Evolutionary conservation across 257 asterid species (phyloP).

Genomic region (Apocynum venetum): DNA sequence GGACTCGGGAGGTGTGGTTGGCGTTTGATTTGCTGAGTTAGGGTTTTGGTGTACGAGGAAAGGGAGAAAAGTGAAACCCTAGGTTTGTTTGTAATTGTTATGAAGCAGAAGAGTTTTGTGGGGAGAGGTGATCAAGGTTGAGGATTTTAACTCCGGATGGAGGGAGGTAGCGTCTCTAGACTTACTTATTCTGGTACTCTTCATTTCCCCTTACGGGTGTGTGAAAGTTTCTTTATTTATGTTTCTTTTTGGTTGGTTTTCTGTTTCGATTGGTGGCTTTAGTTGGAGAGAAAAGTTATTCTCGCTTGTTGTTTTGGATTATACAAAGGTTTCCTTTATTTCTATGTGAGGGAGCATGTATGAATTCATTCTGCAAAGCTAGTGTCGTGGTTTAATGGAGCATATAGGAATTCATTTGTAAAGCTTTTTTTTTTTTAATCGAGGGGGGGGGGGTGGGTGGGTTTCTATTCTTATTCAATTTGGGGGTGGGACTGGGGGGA

Average conservation of each 20-base stretch:
- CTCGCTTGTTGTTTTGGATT: neutral
- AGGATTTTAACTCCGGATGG: slow-evolving; percentile 94
- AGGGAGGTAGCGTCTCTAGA: slow-evolving; percentile 98
- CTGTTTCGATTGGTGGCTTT: neutral
- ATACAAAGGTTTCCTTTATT: neutral
- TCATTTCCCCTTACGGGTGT: slow-evolving; percentile 48
- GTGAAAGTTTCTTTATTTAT: neutral
- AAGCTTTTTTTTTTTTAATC: too few relatives aligned
- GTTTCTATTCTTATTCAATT: too few relatives aligned
- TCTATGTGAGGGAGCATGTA: neutral
- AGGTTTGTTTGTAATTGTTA: slow-evolving; percentile 33
- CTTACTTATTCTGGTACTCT: slow-evolving; percentile 85
- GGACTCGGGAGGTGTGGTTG: neutral
- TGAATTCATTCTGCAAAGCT: neutral
- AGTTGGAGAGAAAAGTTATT: neutral
- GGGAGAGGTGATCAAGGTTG: slow-evolving; percentile 65
- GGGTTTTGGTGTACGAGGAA: slow-evolving; percentile 24
- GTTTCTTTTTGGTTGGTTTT: neutral
- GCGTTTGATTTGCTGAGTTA: slow-evolving; percentile 4
- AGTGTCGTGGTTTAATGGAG: neutral
- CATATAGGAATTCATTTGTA: neutral
- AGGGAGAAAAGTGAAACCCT: slow-evolving; percentile 16
- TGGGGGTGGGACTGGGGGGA: neutral
- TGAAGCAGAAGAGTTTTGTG: slow-evolving; percentile 42
- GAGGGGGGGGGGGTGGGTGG: neutral